Conservation (phyloP, 768 basidiomycete species). For the Kwoniella dejecticola region DNA sequence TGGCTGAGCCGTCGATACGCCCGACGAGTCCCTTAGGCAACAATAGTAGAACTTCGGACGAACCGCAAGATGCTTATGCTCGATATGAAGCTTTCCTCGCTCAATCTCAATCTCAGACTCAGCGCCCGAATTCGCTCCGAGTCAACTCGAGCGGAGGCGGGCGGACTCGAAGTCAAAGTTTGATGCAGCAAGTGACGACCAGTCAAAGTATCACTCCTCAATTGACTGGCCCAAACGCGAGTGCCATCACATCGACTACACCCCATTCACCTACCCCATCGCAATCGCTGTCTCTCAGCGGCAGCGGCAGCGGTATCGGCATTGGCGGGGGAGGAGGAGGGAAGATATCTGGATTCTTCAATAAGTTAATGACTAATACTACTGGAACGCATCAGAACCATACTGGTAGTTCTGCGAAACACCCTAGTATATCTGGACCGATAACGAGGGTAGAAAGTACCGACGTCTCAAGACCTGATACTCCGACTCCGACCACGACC, state of each 20-base stretch:
- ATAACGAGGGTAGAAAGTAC: conserved; percentile 26
- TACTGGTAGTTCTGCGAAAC: background rate
- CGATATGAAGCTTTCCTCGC: conserved; percentile 79
- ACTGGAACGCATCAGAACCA: background rate
- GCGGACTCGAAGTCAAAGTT: conserved; percentile 10
- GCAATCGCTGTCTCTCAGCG: background rate
- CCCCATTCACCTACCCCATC: conserved; percentile 18
- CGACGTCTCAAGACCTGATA: conserved; percentile 7
- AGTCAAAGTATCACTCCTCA: conserved; percentile 47
- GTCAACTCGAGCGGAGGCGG: conserved; percentile 54
- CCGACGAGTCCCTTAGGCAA: background rate
- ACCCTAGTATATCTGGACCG: conserved; percentile 67
- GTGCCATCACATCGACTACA: background rate
- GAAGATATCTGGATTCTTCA: conserved; percentile 42
- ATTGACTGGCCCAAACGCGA: conserved; percentile 55
- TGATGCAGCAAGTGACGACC: conserved; percentile 26
- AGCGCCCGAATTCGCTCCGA: conserved; percentile 54
- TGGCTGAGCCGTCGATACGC: background rate
- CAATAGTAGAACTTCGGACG: conserved; percentile 7
- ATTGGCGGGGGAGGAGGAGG: conserved; percentile 16
- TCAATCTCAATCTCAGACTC: conserved; percentile 53
- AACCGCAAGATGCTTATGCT: conserved; percentile 81
- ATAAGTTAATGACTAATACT: conserved; percentile 33
- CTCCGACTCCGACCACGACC: conserved; percentile 4
- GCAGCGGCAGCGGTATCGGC: background rate